phyloP scores from a whole-genome alignment of 2,329 filamentous ascomycete genomes.

The Penicillium sp. region DNA sequence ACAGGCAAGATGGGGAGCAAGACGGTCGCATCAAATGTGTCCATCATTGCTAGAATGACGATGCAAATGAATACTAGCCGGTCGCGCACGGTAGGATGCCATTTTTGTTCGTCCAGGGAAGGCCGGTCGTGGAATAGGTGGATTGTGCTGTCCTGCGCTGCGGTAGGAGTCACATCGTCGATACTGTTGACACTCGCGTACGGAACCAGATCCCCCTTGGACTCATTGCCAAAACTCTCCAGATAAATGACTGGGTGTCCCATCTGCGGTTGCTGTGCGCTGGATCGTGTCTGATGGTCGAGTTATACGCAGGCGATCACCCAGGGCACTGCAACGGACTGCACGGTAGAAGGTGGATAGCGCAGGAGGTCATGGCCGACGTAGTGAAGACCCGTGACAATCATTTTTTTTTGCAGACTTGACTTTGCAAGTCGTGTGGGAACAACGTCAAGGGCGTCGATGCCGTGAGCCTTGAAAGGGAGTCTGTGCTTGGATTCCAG shows the following conservation, averaged over 20 bases:
- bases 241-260: slow-evolving; percentile 8
- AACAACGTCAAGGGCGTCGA: not conserved
- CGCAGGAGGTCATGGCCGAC: no score
- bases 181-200: slow-evolving; percentile 15
- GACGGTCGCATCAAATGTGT: slow-evolving; percentile 50
- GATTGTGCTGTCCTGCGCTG: slow-evolving; percentile 18
- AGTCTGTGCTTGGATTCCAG: not conserved
- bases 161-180: slow-evolving; percentile 9
- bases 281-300: not conserved
- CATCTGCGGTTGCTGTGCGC: slow-evolving; percentile 18
- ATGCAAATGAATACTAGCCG: slow-evolving; percentile 45
- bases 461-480: not conserved
- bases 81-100: slow-evolving; percentile 42
- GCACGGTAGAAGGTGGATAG: no score
- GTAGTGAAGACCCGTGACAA: no score
- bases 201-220: slow-evolving; percentile 14
- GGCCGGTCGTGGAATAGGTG: slow-evolving; percentile 21
- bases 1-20: slow-evolving; percentile 48
- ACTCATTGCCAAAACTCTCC: slow-evolving; percentile 16
- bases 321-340: no score
- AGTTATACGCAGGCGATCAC: no score
- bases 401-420: no score
- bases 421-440: no score
- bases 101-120: slow-evolving; percentile 22
- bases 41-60: slow-evolving; percentile 48